These are phyloP conservation scores for Rhizoclosmatium sp. DNA, from an alignment of 192 early-diverging fungal species.

Conservation along the genomic window DNA sequence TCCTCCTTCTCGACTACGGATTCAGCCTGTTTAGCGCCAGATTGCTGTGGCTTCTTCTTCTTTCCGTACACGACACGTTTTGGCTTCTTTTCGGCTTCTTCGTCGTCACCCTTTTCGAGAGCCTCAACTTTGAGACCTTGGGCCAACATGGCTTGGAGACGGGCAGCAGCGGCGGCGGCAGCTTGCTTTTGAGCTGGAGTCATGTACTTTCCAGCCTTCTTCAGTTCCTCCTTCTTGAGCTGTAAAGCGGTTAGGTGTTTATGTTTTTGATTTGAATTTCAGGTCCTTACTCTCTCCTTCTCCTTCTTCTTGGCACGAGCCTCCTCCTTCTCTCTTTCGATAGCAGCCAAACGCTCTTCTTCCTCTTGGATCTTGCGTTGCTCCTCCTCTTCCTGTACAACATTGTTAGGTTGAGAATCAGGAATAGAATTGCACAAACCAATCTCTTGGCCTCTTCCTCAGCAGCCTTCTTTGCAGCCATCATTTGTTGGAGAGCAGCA, in stretches of 20 bases:
- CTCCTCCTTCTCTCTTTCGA: conserved; percentile 78
- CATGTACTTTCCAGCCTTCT: conserved; percentile 90
- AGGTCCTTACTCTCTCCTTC: conserved; percentile 22
- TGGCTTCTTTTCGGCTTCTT: conserved; percentile 56
- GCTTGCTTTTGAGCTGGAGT: conserved; percentile 93
- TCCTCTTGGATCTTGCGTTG: conserved; percentile 63
- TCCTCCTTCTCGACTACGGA: conserved; percentile 17
- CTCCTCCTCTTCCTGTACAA: conserved; percentile 48
- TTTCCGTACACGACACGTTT: conserved; percentile 79
- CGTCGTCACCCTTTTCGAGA: conserved; percentile 49
- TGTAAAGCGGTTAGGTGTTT: conserved; percentile 35
- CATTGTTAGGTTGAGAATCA: neutral
- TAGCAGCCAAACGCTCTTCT: conserved; percentile 60
- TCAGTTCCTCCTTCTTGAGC: conserved; percentile 87
- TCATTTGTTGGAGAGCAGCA: conserved; percentile 63
- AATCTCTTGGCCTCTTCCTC: conserved; percentile 76
- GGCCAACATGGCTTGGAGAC: conserved; percentile 79
- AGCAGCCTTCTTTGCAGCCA: conserved; percentile 76
- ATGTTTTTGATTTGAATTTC: neutral
- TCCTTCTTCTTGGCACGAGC: conserved; percentile 56
- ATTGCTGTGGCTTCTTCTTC: conserved; percentile 71
- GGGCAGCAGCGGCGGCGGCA: conserved; percentile 71
- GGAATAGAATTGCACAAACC: conserved; percentile 18
- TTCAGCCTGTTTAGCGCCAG: conserved; percentile 32
- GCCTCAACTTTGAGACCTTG: conserved; percentile 81